These are phyloP conservation scores for Ilyonectria sp. DNA, from an alignment of 2,329 filamentous ascomycete species.

Conservation along the genomic window DNA sequence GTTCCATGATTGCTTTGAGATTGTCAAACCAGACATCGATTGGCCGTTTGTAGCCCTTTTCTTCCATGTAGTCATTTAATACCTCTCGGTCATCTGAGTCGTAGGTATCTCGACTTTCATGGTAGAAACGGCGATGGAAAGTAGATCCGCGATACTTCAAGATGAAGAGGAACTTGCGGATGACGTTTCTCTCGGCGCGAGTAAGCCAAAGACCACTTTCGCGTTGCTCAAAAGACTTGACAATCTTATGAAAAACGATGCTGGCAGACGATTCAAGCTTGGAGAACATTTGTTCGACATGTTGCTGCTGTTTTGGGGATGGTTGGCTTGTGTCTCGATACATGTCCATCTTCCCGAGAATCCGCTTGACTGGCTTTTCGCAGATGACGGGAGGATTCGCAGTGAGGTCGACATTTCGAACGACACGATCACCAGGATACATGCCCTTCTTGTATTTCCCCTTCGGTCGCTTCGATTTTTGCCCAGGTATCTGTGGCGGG, in stretches of 20 bases:
- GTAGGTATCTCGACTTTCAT: slow-evolving; percentile 53
- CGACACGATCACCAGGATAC: slow-evolving; percentile 7
- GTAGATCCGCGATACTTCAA: slow-evolving; percentile 58
- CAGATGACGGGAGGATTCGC: background rate
- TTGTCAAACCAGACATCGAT: slow-evolving; percentile 25
- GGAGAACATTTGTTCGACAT: slow-evolving; percentile 7
- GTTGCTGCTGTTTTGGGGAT: background rate
- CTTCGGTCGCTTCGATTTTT: background rate
- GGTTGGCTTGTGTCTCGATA: slow-evolving; percentile 2
- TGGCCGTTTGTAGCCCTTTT: slow-evolving; percentile 4
- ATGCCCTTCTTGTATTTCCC: slow-evolving; percentile 10
- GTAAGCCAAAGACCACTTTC: slow-evolving; percentile 46
- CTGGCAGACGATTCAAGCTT: slow-evolving; percentile 7
- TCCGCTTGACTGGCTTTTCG: slow-evolving; percentile 14
- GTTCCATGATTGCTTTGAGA: slow-evolving; percentile 12
- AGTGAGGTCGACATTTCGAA: slow-evolving; percentile 13
- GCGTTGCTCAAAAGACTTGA: background rate
- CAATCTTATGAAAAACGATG: slow-evolving; percentile 7
- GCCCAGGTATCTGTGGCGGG: background rate
- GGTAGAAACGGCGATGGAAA: slow-evolving; percentile 54
- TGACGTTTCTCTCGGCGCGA: slow-evolving; percentile 50
- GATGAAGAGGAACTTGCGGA: slow-evolving; percentile 62
- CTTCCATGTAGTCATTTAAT: slow-evolving; percentile 5
- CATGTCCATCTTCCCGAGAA: slow-evolving; percentile 14
- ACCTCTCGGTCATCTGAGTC: slow-evolving; percentile 5